Evolutionary conservation across 768 basidiomycete species (phyloP), one percentile per base, ranked within the genome.

Genomic region (Antrodiella citrinella): DNA sequence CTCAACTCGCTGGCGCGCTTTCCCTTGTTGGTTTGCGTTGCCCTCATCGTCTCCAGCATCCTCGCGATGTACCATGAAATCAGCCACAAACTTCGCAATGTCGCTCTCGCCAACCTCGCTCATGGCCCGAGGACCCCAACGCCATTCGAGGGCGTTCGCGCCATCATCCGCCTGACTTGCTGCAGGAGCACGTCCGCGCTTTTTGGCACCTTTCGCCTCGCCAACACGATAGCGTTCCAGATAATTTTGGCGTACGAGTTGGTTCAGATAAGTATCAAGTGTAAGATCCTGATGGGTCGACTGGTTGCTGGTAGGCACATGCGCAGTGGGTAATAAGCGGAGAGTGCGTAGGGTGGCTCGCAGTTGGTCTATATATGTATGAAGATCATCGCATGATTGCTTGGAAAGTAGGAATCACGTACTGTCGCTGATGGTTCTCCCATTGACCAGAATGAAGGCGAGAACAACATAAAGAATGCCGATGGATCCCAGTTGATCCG

Each of bases 401-500:
- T 15, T 21, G 44, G 48, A 42, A 26, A 22, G 11, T 48, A n/a
- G 2, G 9, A 48, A 35, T 45, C 2, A 70, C 84, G 58, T 58
- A 93, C 93, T 65, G 58, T 96, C 92, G 22, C 73, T 71, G 15
- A 96, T 72, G 12, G 79, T 75, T 9, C 85, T 71, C 42, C 90
- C 90, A 55, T 79, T 82, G 41, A 85, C 86, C n/a, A 98, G 72
- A 44, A 98, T 82, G 20, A 96, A 70, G 0, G 85, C 81, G 9
- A 97, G 77, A 30, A 98, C 75, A 13, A 90, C 79, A 49, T 91
- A 86, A 12, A 93, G 72, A 3, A 96, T 66, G 5, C 92, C 94
- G 20, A 86, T 62, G 2, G 77, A 60, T 1, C 76, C 83, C 1
- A 91, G 70, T 54, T 93, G 76, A 61, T 91, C 81, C 11, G 70